Base-by-base conservation (phyloP, 2,329 filamentous ascomycete species). In the Claviceps sorghi region DNA sequence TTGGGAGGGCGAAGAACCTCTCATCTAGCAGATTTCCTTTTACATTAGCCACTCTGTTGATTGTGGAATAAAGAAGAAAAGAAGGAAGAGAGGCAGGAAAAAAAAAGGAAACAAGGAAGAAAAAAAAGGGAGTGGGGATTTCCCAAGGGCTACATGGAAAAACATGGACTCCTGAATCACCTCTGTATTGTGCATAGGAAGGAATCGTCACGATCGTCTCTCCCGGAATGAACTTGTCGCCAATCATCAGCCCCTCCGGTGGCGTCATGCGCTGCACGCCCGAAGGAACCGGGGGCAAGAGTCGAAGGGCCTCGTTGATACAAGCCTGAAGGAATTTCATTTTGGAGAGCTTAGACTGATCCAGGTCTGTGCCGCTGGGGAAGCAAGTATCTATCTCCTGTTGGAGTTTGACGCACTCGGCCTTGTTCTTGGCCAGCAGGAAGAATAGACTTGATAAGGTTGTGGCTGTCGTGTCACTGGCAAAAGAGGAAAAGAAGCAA, bases 291-390 rank as follows among this genome's bases (percentile, higher is more conserved):
- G 69, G 58, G 1, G 70, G 69, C 43, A 67, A 59, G 4, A 72
- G 56, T 0, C 70, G 61, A 36, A 72, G 58, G 0, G 65, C 49
- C 54, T 74, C 72, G 46, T 73, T 63, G 46, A 74, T 67, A 38
- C 61, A 59, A 3, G 65, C 69, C 46, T 67, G 61, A 11, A 71
- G 61, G 43, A 64, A 59, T 17, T 55, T 52, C 32, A 65, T 53
- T 41, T 58, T 59, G 3, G 57, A 56, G 5, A 65, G 56, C 1
- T 49, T 55, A 10, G 46, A 49, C 43, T 54, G 52, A n/a, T 60
- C 60, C 8, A 52, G 43, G 2, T 45, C 41, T 10, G 57, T 53
- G 17, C 9, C 8, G 2, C 26, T 11, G 22, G 48, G 36, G 21
- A 58, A 58, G 30, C 10, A 49, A 10, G 46, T 44, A 40, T 64